Evolutionary conservation across 768 basidiomycete species (phyloP), one percentile per base, ranked within the genome.

Genomic region (Candolleomyces efflorescens): DNA sequence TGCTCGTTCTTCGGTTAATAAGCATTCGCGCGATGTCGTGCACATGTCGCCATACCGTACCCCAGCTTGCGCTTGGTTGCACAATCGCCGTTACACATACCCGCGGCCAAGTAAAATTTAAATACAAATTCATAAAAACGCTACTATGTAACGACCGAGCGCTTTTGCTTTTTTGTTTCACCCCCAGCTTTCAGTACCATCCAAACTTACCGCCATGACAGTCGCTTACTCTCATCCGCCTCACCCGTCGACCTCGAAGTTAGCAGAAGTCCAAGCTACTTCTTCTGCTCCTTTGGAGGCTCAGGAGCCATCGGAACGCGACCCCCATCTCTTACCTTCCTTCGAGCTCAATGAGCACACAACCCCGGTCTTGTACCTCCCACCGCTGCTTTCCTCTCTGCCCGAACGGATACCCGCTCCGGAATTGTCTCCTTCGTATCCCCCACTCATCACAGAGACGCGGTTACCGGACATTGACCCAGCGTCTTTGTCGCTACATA

Each of bases 401-500:
- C 90, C 89, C 10, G 69, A 71, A 23, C 69, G 71, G 32, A 59
- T 80, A 38, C 64, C 71, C 20, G 62, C 63, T 59, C 67, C 57
- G 22, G 63, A 60, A 47, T 12, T 76, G 24, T 36, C 44, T 27
- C 6, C 54, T 49, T 60, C 69, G 4, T 37, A 53, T 5, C 54
- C 65, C 11, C 81, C 85, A 0, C 71, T 83, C 59, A 68, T 80
- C 9, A 93, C 93, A 2, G 80, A 83, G 61, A 87, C 90, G 1
- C 86, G 85, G 23, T 75, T 97, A 7, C 94, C 95, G 0, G 75
- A 88, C 63, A 94, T 97, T 27, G 94, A 97, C 67, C 83, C 88
- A 0, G 87, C 82, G 3, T 94, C 92, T 6, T 70, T 95, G 27
- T 89, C 89, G 0, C 74, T 98, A 7, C 95, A 98, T 70, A 88